These are phyloP conservation scores for Gliomastix tumulicola DNA, from an alignment of 2,329 filamentous ascomycete genomes.

Conservation along the genomic window DNA sequence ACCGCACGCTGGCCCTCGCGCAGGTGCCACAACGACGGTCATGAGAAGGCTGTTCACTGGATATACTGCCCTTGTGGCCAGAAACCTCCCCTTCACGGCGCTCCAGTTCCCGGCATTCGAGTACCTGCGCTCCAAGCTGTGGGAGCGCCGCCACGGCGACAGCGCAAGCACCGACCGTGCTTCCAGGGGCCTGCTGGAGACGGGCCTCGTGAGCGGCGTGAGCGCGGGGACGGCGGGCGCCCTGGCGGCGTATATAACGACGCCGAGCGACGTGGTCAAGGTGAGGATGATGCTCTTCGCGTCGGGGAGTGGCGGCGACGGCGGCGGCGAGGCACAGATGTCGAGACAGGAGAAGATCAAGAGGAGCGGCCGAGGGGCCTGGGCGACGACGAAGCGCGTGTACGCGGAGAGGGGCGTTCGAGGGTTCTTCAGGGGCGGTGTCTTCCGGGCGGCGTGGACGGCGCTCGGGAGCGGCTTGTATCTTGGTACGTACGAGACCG, in stretches of 20 bases:
- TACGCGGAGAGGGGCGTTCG: constrained; percentile 58
- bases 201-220: constrained; percentile 61
- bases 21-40: constrained; percentile 48
- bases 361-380: constrained; percentile 30
- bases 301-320: constrained; percentile 16
- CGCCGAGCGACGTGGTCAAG: constrained; percentile 84
- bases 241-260: constrained; percentile 73
- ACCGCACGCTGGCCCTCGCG: constrained; percentile 37
- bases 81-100: constrained; percentile 83
- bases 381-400: constrained; percentile 59
- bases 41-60: constrained; percentile 61
- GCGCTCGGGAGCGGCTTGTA: constrained; percentile 78
- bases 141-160: constrained; percentile 21
- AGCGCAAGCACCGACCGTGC: not conserved
- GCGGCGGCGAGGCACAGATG: not conserved
- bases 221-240: constrained; percentile 70
- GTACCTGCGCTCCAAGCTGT: constrained; percentile 50
- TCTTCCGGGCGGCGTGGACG: constrained; percentile 72
- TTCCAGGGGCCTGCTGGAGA: constrained; percentile 47
- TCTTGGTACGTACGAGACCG: constrained; percentile 78
- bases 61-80: constrained; percentile 72
- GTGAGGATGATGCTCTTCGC: constrained; percentile 79
- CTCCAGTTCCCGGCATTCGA: constrained; percentile 88
- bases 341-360: constrained; percentile 10
- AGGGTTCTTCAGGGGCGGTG: constrained; percentile 72